These are phyloP conservation scores for Mrakia frigida DNA, from an alignment of 768 basidiomycete species.

Conservation along the genomic window DNA sequence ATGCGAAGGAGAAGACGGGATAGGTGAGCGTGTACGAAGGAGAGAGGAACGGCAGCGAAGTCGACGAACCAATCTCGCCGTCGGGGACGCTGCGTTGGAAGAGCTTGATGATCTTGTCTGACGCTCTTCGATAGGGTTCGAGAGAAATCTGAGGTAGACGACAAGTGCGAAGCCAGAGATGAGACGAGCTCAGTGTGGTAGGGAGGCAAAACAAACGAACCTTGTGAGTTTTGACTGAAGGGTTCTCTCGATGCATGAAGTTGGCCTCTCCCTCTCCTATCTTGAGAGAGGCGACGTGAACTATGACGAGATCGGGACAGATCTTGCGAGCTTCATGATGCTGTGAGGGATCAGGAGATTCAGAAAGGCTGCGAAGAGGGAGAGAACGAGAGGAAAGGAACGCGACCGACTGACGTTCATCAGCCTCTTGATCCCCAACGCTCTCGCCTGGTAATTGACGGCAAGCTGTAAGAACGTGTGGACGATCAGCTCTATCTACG, in stretches of 20 bases:
- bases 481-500: neutral
- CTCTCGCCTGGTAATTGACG: conserved; percentile 89
- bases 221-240: conserved; percentile 87
- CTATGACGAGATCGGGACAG: conserved; percentile 75
- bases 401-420: conserved; percentile 56
- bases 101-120: conserved; percentile 72
- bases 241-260: conserved; percentile 73
- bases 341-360: neutral
- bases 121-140: conserved; percentile 87
- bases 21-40: neutral
- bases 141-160: conserved; percentile 67
- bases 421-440: conserved; percentile 89
- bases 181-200: neutral
- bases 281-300: conserved; percentile 91
- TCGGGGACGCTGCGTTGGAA: conserved; percentile 73
- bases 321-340: conserved; percentile 63
- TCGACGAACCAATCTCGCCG: conserved; percentile 69
- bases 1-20: neutral
- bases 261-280: conserved; percentile 67
- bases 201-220: conserved; percentile 50
- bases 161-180: neutral
- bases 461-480: conserved; percentile 55
- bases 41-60: neutral
- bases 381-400: too few species aligned
- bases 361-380: conserved; percentile 24